Evolutionary conservation across 768 basidiomycete species (phyloP).

Genomic region (Pluteus cervinus): DNA sequence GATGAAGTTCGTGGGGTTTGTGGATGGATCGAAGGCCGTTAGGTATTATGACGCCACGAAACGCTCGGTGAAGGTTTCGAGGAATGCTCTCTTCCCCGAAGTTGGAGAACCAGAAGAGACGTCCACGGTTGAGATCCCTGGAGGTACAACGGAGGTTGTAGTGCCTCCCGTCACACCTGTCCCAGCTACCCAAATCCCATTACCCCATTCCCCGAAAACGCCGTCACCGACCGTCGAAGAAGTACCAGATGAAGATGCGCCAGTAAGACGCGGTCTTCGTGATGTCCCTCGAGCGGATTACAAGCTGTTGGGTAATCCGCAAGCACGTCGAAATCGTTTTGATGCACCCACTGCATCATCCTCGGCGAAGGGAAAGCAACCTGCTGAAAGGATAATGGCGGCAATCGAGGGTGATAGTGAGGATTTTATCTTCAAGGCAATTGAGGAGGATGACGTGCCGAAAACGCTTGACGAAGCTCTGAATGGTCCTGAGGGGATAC

Average conservation of each 20-base stretch:
- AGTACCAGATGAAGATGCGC: background rate
- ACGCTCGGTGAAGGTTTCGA: background rate
- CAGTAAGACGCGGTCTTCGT: too few species aligned
- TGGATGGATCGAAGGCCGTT: constrained; percentile 1
- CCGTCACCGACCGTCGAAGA: background rate
- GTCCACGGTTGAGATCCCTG: background rate
- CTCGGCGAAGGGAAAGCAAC: too few species aligned
- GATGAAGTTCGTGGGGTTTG: constrained; percentile 3
- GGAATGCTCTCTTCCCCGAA: background rate
- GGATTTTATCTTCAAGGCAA: too few species aligned
- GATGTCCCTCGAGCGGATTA: too few species aligned
- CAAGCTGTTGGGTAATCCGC: background rate
- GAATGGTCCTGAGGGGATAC: constrained; percentile 10
- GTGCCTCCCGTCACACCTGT: background rate
- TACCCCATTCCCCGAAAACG: background rate
- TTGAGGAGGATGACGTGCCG: constrained; percentile 1
- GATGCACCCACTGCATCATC: too few species aligned
- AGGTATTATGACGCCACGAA: background rate
- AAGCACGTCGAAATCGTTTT: too few species aligned
- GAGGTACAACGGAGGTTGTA: background rate
- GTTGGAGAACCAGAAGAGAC: too few species aligned
- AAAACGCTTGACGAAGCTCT: constrained; percentile 7
- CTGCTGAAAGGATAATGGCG: too few species aligned
- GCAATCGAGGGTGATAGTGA: too few species aligned
- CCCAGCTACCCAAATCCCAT: background rate